A percentile compares a stretch with the other conserved stretches of the same genome.
Conservation (phyloP, 164 flowering plant genomes). For the Nymphaea colorata region DNA sequence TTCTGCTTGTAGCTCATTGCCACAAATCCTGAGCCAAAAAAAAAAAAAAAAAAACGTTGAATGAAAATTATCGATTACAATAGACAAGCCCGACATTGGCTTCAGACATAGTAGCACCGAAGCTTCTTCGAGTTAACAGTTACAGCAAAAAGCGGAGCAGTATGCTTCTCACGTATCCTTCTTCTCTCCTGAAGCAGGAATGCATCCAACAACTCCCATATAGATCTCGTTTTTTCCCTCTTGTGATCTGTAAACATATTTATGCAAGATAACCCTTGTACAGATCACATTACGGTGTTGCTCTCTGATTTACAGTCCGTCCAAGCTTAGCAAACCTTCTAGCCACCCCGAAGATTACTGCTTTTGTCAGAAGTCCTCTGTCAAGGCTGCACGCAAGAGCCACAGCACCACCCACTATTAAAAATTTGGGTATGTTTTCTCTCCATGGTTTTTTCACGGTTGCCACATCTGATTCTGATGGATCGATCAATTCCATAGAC, state of each 20-base stretch:
- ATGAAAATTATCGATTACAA: no score
- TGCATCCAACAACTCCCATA: neutral
- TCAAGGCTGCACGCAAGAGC: conserved; percentile 76
- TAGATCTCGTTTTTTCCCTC: no score
- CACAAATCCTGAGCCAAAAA: no score
- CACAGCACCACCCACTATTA: conserved; percentile 69
- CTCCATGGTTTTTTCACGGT: conserved; percentile 25
- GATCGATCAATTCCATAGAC: conserved; percentile 22
- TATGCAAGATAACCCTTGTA: no score
- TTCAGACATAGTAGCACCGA: neutral
- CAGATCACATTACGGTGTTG: neutral
- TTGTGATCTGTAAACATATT: no score
- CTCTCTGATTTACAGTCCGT: conserved; percentile 16
- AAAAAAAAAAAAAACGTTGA: no score
- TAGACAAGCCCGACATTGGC: no score
- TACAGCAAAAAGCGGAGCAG: neutral
- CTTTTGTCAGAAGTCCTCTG: conserved; percentile 71
- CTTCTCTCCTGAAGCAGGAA: neutral
- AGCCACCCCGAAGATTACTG: conserved; percentile 78
- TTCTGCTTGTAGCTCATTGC: no score
- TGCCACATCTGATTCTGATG: conserved; percentile 11
- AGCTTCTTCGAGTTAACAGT: neutral
- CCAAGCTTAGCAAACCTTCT: conserved; percentile 60
- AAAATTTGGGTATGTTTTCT: conserved; percentile 45
- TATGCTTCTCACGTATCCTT: neutral